A percentile compares a stretch with the other conserved stretches of the same genome.
Evolutionary conservation across 2,329 filamentous ascomycete genomes (phyloP).

Genomic region (Talaromyces marneffei): DNA sequence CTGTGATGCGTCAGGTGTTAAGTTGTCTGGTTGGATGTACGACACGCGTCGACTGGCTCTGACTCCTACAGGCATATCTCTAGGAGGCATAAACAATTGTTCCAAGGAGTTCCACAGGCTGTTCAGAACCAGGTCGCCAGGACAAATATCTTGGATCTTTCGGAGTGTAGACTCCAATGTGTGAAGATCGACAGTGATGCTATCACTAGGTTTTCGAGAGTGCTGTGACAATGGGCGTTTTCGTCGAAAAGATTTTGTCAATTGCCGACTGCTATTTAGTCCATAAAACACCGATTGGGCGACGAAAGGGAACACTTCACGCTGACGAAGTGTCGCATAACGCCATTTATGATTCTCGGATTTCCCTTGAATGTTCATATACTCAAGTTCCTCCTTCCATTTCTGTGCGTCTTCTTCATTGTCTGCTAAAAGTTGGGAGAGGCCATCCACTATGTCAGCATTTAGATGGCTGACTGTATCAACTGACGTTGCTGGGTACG

Average conservation of each 20-base stretch:
- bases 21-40: constrained; percentile 24
- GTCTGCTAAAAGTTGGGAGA: constrained; percentile 32
- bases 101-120: constrained; percentile 39
- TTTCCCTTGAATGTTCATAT: constrained; percentile 31
- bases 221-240: constrained; percentile 12
- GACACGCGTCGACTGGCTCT: constrained; percentile 23
- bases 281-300: constrained; percentile 42
- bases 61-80: constrained; percentile 24
- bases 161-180: constrained; percentile 31
- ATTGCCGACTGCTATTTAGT: constrained; percentile 35
- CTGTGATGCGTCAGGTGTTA: background rate
- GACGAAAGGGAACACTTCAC: constrained; percentile 36
- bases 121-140: constrained; percentile 37
- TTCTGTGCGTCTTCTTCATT: constrained; percentile 32
- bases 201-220: background rate
- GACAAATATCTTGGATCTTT: constrained; percentile 33
- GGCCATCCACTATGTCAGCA: constrained; percentile 32
- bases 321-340: constrained; percentile 33
- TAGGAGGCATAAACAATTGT: constrained; percentile 35
- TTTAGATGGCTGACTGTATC: constrained; percentile 34
- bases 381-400: constrained; percentile 36
- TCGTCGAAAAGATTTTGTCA: constrained; percentile 37
- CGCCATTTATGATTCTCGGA: constrained; percentile 35
- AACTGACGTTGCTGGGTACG: constrained; percentile 19
- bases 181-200: constrained; percentile 24